These are phyloP conservation scores for Viola pubescens DNA, from an alignment of 441 rosid genomes.

Conservation along the genomic window DNA sequence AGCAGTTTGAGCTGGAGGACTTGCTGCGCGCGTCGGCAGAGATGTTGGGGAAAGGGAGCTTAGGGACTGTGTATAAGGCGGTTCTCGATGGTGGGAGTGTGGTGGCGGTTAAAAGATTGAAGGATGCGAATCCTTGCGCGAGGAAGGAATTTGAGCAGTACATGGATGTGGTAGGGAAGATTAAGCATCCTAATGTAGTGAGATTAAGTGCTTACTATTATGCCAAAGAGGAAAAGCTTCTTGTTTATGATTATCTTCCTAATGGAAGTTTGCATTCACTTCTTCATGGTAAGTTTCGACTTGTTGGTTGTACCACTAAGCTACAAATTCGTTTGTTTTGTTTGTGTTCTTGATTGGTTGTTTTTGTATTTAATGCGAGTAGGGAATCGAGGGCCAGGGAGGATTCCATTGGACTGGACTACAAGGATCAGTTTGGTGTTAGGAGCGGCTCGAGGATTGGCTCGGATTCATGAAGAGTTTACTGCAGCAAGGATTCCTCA, in stretches of 20 bases:
- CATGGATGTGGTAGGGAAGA: constrained; percentile 81
- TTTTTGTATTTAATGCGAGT: neutral
- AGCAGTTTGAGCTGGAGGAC: constrained; percentile 78
- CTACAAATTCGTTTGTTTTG: neutral
- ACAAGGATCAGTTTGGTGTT: constrained; percentile 77
- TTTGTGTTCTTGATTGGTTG: neutral
- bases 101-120: constrained; percentile 83
- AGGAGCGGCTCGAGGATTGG: constrained; percentile 86
- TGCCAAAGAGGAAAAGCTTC: constrained; percentile 88
- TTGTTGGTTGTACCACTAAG: neutral
- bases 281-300: constrained; percentile 59
- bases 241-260: constrained; percentile 83
- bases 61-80: constrained; percentile 89
- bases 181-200: constrained; percentile 67
- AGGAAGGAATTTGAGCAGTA: constrained; percentile 88
- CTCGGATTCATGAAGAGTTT: constrained; percentile 69
- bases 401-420: constrained; percentile 96
- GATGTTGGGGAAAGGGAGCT: constrained; percentile 90
- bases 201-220: constrained; percentile 87
- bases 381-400: constrained; percentile 82
- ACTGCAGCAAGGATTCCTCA: constrained; percentile 61
- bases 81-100: constrained; percentile 64
- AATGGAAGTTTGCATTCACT: constrained; percentile 79
- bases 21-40: constrained; percentile 85
- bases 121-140: constrained; percentile 85